These are phyloP conservation scores for Fusarium sororula DNA, from an alignment of 2,329 filamentous ascomycete genomes.

Conservation along the genomic window DNA sequence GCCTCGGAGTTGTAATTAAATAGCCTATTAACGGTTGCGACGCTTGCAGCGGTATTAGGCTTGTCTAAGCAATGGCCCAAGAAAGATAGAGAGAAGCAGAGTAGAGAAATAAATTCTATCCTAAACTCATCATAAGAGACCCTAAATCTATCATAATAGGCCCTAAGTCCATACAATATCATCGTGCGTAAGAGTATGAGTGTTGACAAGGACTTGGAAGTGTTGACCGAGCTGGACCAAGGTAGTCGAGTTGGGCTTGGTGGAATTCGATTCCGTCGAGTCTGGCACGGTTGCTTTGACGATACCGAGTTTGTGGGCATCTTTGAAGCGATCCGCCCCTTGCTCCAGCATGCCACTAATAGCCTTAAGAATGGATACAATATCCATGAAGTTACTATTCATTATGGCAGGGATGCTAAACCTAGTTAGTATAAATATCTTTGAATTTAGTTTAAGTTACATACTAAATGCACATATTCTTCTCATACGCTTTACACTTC, in stretches of 20 bases:
- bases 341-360: background rate
- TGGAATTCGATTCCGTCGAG: background rate
- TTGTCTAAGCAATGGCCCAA: background rate
- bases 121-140: background rate
- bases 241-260: background rate
- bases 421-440: background rate
- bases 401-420: background rate
- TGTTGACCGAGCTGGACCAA: background rate
- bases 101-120: background rate
- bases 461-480: background rate
- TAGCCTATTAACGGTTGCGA: background rate
- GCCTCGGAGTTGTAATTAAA: too few species aligned
- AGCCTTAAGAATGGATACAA: background rate
- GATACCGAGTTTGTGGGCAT: background rate
- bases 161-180: background rate
- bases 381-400: background rate
- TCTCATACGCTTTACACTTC: background rate
- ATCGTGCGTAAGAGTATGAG: background rate
- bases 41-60: too few species aligned
- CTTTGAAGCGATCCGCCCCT: background rate
- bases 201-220: background rate
- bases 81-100: background rate
- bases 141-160: background rate
- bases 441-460: background rate
- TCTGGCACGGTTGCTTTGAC: background rate